A percentile compares a stretch with the other conserved stretches of the same genome.
These are phyloP conservation scores for Cladorrhinum sp. DNA, from an alignment of 2,329 filamentous ascomycete species.

Conservation along the genomic window DNA sequence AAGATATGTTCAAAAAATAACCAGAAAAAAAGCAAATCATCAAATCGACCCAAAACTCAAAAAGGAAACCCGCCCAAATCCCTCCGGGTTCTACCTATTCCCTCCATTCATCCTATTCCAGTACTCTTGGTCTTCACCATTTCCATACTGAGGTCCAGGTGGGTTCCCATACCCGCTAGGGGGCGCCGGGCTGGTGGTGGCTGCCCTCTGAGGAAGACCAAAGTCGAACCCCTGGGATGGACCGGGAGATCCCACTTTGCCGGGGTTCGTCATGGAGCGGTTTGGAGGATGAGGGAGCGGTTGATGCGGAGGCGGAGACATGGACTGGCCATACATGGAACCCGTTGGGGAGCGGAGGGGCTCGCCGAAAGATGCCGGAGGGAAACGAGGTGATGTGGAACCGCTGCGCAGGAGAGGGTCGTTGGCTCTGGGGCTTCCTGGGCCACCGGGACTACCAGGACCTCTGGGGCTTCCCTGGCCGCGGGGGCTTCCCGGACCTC, in stretches of 20 bases:
- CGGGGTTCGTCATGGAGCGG: slow-evolving; percentile 31
- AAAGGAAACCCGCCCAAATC: background rate
- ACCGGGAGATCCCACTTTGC: slow-evolving; percentile 30
- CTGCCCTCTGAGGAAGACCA: slow-evolving; percentile 23
- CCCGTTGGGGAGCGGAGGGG: slow-evolving; percentile 17
- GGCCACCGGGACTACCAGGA: background rate
- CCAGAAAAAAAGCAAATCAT: background rate
- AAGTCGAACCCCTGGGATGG: slow-evolving; percentile 21
- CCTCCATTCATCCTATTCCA: background rate
- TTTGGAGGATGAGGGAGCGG: slow-evolving; percentile 24
- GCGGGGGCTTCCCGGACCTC: slow-evolving; percentile 11
- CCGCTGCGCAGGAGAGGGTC: slow-evolving; percentile 31
- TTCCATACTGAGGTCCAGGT: slow-evolving; percentile 1
- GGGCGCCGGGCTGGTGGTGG: slow-evolving; percentile 26
- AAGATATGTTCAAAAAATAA: background rate
- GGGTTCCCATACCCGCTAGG: slow-evolving; percentile 19
- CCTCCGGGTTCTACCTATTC: background rate
- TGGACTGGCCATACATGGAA: slow-evolving; percentile 17
- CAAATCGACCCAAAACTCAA: background rate
- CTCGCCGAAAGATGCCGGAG: slow-evolving; percentile 12
- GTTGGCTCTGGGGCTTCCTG: background rate
- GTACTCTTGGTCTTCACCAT: background rate
- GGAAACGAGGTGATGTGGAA: slow-evolving; percentile 21
- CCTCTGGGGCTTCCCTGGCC: background rate
- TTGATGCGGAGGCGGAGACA: slow-evolving; percentile 18